Percentiles rank a stretch among this genome's conserved stretches.
Conservation (phyloP, 495 filamentous ascomycete species). For the Podospora australis region DNA sequence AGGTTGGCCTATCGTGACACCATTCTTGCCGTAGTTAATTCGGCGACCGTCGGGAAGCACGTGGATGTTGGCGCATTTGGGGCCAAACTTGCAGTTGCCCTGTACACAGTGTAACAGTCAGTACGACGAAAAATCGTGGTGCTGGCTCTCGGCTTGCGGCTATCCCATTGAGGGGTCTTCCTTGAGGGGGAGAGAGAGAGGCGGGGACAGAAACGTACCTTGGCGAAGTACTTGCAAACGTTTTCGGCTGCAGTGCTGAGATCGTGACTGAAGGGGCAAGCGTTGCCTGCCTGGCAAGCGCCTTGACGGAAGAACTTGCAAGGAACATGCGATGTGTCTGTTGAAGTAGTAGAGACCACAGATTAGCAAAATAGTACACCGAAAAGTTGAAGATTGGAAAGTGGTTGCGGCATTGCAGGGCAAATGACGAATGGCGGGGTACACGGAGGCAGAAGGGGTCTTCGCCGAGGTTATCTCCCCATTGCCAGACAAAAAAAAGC, state of each 20-base stretch:
- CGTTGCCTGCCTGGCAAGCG: slow-evolving; percentile 89
- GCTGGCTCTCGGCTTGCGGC: too few species aligned
- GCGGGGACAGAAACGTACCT: slow-evolving; percentile 59
- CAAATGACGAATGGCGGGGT: not conserved
- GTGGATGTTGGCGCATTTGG: slow-evolving; percentile 93
- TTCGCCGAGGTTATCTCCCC: not conserved
- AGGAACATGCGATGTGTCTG: slow-evolving; percentile 95
- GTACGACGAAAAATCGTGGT: slow-evolving; percentile 15
- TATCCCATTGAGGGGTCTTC: slow-evolving; percentile 1
- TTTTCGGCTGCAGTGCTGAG: slow-evolving; percentile 70
- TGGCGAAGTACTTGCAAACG: slow-evolving; percentile 96
- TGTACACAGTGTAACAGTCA: slow-evolving; percentile 39
- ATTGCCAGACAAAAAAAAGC: not conserved
- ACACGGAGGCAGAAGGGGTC: too few species aligned
- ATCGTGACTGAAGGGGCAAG: slow-evolving; percentile 94
- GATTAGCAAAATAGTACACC: slow-evolving; percentile 6
- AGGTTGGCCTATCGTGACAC: slow-evolving; percentile 42
- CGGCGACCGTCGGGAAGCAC: slow-evolving; percentile 88
- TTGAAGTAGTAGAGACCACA: slow-evolving; percentile 8
- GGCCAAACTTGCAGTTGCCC: slow-evolving; percentile 99
- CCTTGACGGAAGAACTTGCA: slow-evolving; percentile 99
- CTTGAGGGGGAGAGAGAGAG: not conserved
- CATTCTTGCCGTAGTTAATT: slow-evolving; percentile 64
- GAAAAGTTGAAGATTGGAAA: too few species aligned
- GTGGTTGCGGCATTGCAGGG: not conserved